Evolutionary conservation across 2,329 filamentous ascomycete species (phyloP).

Genomic region (Allantophomopsis cytisporea): DNA sequence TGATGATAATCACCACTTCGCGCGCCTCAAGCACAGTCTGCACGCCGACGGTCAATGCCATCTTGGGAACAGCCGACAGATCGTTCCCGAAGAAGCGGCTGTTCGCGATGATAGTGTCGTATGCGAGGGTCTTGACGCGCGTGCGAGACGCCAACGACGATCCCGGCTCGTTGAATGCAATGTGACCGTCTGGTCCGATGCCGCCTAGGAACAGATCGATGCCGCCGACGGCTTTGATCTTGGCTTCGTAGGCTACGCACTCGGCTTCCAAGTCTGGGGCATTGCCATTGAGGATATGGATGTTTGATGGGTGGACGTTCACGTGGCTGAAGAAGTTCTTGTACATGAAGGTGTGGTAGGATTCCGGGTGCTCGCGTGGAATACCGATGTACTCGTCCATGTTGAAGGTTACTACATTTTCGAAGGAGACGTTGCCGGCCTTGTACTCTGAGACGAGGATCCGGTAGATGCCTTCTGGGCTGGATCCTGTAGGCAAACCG

Average conservation of each 20-base stretch:
- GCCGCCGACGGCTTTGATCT: constrained; percentile 60
- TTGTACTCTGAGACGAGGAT: constrained; percentile 61
- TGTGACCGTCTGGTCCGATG: constrained; percentile 76
- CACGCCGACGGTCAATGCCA: constrained; percentile 75
- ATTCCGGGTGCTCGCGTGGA: constrained; percentile 70
- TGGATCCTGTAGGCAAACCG: constrained; percentile 73
- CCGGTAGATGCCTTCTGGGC: constrained; percentile 65
- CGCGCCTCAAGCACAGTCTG: constrained; percentile 70
- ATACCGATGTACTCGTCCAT: constrained; percentile 89
- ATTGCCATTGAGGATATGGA: constrained; percentile 76
- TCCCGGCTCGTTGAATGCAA: constrained; percentile 84
- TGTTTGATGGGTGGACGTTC: constrained; percentile 68
- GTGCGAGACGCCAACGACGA: constrained; percentile 67
- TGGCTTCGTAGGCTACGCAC: constrained; percentile 66
- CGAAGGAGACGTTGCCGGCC: constrained; percentile 63
- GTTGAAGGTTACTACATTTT: constrained; percentile 84
- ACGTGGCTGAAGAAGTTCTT: constrained; percentile 81
- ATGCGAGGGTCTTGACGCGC: constrained; percentile 74
- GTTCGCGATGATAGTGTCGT: constrained; percentile 78
- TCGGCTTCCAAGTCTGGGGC: constrained; percentile 62
- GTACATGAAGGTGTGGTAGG: constrained; percentile 90
- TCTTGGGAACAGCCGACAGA: constrained; percentile 59
- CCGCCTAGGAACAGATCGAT: constrained; percentile 80
- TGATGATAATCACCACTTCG: constrained; percentile 73
- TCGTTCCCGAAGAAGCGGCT: constrained; percentile 73